Conservation (phyloP, 1,284 basidiomycete genomes). For the Cerioporus squamosus region DNA sequence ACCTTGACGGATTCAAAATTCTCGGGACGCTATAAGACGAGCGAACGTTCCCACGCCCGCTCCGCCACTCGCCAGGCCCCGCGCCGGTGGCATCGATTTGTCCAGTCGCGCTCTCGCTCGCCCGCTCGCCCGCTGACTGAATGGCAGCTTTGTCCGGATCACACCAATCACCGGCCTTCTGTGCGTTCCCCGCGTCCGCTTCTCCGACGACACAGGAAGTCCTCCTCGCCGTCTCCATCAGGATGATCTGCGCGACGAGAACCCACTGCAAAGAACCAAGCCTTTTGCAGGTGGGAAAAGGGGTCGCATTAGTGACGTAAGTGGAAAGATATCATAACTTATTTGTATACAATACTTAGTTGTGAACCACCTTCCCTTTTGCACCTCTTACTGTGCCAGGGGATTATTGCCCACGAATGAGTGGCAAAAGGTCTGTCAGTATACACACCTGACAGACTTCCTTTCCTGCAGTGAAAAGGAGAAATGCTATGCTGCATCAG, state of each 20-base stretch:
- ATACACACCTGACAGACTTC: too few species aligned
- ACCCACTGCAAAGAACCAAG: too few species aligned
- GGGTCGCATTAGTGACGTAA: too few species aligned
- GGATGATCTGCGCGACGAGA: conserved; percentile 1
- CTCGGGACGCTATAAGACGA: conserved; percentile 14
- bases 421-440: too few species aligned
- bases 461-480: too few species aligned
- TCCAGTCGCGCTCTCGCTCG: not conserved
- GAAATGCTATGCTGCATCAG: too few species aligned
- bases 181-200: not conserved
- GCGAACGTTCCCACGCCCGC: conserved; percentile 24
- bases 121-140: not conserved
- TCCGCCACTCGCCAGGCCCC: not conserved
- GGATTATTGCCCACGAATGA: too few species aligned
- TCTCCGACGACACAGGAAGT: not conserved
- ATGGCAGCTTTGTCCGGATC: not conserved
- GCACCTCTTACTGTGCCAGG: too few species aligned
- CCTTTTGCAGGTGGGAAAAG: too few species aligned
- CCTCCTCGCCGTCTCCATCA: not conserved
- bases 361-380: too few species aligned
- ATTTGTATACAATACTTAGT: too few species aligned
- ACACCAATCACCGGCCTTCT: not conserved
- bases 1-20: conserved; percentile 27
- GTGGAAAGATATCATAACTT: too few species aligned
- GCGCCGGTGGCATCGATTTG: not conserved